Conservation (phyloP, 1,284 basidiomycete genomes). For the Mycena citricolor region DNA sequence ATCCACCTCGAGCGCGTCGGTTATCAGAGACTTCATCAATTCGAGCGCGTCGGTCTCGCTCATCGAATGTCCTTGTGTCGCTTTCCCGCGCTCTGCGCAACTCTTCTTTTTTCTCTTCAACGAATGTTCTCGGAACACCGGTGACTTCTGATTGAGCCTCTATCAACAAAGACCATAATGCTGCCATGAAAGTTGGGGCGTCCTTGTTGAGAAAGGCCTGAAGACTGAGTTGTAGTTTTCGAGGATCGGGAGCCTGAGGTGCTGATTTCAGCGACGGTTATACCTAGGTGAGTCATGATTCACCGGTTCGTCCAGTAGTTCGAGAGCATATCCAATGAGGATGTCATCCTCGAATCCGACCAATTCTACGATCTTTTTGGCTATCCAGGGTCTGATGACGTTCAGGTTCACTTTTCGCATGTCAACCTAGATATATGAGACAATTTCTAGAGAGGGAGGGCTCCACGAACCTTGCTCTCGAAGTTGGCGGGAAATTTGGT, state of each 20-base stretch:
- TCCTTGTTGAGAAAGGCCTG: constrained; percentile 86
- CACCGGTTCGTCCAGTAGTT: constrained; percentile 91
- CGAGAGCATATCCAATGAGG: constrained; percentile 94
- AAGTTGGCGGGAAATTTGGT: constrained; percentile 93
- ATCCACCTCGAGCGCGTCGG: constrained; percentile 48
- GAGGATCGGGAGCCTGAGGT: constrained; percentile 85
- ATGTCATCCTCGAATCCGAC: constrained; percentile 97
- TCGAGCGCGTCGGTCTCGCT: constrained; percentile 65
- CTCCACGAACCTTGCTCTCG: constrained; percentile 72
- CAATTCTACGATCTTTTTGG: constrained; percentile 86
- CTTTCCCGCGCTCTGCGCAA: constrained; percentile 76
- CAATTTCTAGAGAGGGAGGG: background rate
- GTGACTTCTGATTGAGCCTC: constrained; percentile 88
- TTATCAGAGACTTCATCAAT: constrained; percentile 67
- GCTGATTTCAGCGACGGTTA: constrained; percentile 2
- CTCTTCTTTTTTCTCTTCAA: constrained; percentile 96
- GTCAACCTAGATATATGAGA: constrained; percentile 67
- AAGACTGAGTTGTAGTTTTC: constrained; percentile 93
- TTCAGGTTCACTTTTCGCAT: constrained; percentile 91
- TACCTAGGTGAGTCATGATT: constrained; percentile 28
- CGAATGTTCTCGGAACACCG: constrained; percentile 90
- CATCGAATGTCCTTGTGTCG: constrained; percentile 67
- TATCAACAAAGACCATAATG: constrained; percentile 87
- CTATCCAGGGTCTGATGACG: constrained; percentile 92
- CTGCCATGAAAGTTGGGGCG: constrained; percentile 83